phyloP scores from a whole-genome alignment of 176 grass and related monocot genomes.

The Bolboschoenus planiculmis region DNA sequence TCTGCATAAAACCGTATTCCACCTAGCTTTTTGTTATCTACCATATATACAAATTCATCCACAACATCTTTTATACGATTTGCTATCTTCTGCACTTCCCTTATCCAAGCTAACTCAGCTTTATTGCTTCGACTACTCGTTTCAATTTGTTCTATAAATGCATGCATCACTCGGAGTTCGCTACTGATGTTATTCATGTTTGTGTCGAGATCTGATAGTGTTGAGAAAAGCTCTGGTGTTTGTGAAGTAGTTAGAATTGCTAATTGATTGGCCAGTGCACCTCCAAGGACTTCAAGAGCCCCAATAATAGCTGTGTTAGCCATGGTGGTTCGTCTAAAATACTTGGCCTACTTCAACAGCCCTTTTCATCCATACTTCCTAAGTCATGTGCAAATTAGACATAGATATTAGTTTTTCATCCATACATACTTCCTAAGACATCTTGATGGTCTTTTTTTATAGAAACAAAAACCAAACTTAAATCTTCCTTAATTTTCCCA shows the following conservation, averaged over 20 bases:
- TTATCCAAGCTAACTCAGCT: slow-evolving; percentile 7
- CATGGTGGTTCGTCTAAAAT: neutral
- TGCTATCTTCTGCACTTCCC: slow-evolving; percentile 11
- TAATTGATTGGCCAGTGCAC: slow-evolving; percentile 1
- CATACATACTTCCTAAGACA: no score
- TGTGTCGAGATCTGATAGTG: neutral
- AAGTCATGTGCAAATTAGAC: no score
- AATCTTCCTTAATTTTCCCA: no score
- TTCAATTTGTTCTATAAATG: neutral
- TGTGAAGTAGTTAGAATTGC: neutral
- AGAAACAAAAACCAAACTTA: no score
- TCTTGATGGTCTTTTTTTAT: no score
- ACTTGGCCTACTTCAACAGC: neutral
- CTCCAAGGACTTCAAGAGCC: slow-evolving; percentile 12
- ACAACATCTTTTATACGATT: slow-evolving; percentile 35
- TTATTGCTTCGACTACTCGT: neutral
- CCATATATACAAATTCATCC: slow-evolving; percentile 26
- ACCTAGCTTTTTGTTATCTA: neutral
- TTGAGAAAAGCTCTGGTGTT: neutral
- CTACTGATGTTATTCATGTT: slow-evolving; percentile 17
- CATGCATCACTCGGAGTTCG: slow-evolving; percentile 28
- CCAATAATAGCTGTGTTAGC: slow-evolving; percentile 10
- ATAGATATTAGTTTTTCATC: no score
- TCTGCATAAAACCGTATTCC: neutral
- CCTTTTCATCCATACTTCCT: neutral